Percentiles rank a stretch among this genome's conserved stretches.
Evolutionary conservation across 2,329 filamentous ascomycete species (phyloP).

Genomic region (Hypoxylon sp.): DNA sequence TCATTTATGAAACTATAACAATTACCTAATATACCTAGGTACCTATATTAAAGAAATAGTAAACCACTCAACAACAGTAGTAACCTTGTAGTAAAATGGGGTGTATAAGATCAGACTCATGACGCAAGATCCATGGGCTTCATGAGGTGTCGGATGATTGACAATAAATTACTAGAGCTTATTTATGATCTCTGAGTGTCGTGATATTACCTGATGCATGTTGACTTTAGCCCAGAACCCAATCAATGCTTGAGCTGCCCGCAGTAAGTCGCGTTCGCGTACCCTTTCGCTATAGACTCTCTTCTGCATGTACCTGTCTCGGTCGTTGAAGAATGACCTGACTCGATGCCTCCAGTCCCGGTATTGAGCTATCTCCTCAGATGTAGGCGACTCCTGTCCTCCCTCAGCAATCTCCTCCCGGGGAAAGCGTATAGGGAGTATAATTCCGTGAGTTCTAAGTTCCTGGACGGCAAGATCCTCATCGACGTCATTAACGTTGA

Average conservation of each 20-base stretch:
- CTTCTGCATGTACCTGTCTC: constrained; percentile 38
- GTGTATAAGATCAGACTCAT: no score
- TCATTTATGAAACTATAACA: no score
- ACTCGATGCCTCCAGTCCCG: constrained; percentile 23
- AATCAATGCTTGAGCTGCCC: constrained; percentile 19
- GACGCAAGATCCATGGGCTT: no score
- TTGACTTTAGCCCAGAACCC: constrained; percentile 34
- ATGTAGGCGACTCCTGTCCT: constrained; percentile 12
- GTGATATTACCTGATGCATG: not conserved
- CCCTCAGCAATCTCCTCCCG: not conserved
- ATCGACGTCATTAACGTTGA: constrained; percentile 2
- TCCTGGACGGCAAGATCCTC: constrained; percentile 12
- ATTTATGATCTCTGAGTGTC: no score
- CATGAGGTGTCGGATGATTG: not conserved
- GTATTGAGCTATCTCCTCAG: constrained; percentile 31
- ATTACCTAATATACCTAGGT: no score
- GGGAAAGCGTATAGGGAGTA: constrained; percentile 28
- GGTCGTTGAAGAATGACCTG: constrained; percentile 33
- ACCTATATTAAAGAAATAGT: no score
- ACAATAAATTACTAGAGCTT: no score
- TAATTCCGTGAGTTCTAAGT: constrained; percentile 20
- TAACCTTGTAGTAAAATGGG: no score
- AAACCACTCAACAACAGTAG: no score
- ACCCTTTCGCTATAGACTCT: constrained; percentile 33
- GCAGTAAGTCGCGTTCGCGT: constrained; percentile 25